Base-by-base conservation (phyloP, 1,284 basidiomycete species). In the Malassezia sp. region DNA sequence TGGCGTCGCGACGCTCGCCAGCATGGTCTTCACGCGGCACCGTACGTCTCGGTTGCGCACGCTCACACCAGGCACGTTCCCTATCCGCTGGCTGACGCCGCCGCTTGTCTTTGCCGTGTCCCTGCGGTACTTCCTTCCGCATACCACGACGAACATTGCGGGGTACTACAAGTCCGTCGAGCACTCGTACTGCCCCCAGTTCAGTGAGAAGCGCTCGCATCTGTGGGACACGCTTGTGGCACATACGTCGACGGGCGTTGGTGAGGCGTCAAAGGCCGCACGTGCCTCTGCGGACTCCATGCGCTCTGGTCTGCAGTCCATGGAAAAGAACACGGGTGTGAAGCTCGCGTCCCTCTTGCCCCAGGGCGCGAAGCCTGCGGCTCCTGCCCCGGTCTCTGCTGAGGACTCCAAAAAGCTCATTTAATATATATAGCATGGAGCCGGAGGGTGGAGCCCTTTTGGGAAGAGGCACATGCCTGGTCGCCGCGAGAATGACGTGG, bases 1-100 rank as follows among this genome's bases (percentile, higher is more conserved):
- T 45, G 85, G 86, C 37, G 79, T 95, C 30, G 81, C 85, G 1
- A 81, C 85, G 3, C 79, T 95, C 36, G 83, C 84, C 0, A 85
- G 84, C 1, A 85, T 85, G 45, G 82, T 95, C 58, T 70, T 93
- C 45, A 79, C 84, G 0, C 81, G 88, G 30, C 83, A 82, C 54
- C 81, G 88, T 60, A 55, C 62, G 71, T 60, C 5, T 18, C 6
- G 14, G 4, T 24, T 15, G n/a, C n/a, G n/a, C n/a, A n/a, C n/a
- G 15, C 35, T 35, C 2, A 37, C 21, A 4, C 5, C 26, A 56
- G 54, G 55, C 24, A 45, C 61, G 0, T 54, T 65, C 31, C 64
- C 70, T 15, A 50, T 71, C 29, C 68, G 70, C 14, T 45, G 70
- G 41, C 40, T 70, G 40, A 57, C 63, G 1, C 66, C 66, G 2